These are phyloP conservation scores for Paraphaeosphaeria sporulosa DNA, from an alignment of 2,329 filamentous ascomycete species.

Conservation along the genomic window DNA sequence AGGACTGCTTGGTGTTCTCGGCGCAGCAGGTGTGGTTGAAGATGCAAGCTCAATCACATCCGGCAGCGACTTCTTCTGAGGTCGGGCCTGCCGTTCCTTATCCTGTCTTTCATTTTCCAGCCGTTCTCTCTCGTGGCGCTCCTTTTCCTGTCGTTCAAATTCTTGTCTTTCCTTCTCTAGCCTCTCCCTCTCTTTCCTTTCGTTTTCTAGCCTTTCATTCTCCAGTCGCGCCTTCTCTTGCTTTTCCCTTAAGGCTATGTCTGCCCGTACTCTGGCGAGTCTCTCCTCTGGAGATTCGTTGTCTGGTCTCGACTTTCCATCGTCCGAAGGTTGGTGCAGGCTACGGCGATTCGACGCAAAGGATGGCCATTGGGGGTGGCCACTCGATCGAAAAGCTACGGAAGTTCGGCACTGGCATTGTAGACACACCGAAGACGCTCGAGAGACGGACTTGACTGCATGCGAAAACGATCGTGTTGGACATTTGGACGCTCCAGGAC, in stretches of 20 bases:
- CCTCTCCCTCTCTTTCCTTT: not conserved
- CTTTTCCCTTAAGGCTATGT: conserved; percentile 7
- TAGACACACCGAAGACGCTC: conserved; percentile 33
- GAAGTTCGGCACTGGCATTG: conserved; percentile 41
- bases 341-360: conserved; percentile 15
- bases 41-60: conserved; percentile 1
- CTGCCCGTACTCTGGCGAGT: conserved; percentile 7
- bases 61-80: not conserved
- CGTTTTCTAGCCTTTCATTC: not conserved
- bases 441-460: conserved; percentile 17
- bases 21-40: conserved; percentile 4
- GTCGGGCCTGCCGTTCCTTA: conserved; percentile 1
- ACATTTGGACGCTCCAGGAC: conserved; percentile 19
- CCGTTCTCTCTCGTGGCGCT: not conserved
- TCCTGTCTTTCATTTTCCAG: not conserved
- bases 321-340: conserved; percentile 22
- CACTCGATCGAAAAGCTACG: conserved; percentile 17
- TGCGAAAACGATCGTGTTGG: conserved; percentile 19
- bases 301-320: conserved; percentile 19
- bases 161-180: conserved; percentile 6
- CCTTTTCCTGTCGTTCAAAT: not conserved
- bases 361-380: conserved; percentile 16
- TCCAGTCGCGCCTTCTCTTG: conserved; percentile 13
- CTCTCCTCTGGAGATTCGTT: conserved; percentile 24
- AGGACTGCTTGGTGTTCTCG: not conserved